These are phyloP conservation scores for Paramecium primaurelia DNA, from an alignment of 73 alveolate genomes.

Conservation along the genomic window DNA sequence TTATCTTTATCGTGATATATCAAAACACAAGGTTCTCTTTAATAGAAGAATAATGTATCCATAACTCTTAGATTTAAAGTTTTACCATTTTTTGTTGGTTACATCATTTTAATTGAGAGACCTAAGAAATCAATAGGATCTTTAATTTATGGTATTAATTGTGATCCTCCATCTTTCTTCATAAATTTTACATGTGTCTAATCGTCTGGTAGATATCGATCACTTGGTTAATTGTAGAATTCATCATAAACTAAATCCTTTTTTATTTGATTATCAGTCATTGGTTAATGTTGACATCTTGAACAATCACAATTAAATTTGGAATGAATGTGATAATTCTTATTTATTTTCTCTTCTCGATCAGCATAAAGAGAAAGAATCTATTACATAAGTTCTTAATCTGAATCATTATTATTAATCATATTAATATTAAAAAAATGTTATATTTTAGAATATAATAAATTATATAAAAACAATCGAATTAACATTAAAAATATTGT, in stretches of 20 bases:
- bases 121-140: background rate
- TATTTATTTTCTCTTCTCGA: background rate
- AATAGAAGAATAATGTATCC: background rate
- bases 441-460: background rate
- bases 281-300: background rate
- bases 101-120: background rate
- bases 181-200: background rate
- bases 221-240: background rate
- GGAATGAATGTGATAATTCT: background rate
- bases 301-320: background rate
- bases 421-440: background rate
- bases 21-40: slow-evolving; percentile 6
- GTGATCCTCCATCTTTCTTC: background rate
- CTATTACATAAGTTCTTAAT: background rate
- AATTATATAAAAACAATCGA: background rate
- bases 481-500: too few relatives aligned
- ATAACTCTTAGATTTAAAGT: background rate
- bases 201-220: background rate
- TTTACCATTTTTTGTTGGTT: background rate
- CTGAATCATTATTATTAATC: background rate
- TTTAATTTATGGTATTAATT: background rate
- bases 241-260: background rate
- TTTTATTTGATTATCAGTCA: background rate
- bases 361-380: background rate
- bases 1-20: background rate